Base-by-base conservation (phyloP, 352 stramenopile species). In the Globisporangium barbulae region DNA sequence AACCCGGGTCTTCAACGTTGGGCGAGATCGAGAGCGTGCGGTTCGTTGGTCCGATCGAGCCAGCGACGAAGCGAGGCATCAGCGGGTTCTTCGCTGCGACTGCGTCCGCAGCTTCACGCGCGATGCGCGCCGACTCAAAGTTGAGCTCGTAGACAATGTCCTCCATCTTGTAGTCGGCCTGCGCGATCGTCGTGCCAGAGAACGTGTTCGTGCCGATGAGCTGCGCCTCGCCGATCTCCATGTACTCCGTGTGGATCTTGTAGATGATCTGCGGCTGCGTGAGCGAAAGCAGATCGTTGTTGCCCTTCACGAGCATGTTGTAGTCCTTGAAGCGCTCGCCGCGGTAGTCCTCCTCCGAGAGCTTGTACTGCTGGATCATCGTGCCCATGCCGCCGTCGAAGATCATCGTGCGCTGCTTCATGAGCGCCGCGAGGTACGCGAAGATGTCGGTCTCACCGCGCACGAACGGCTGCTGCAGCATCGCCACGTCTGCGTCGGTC, bases 201-300 rank as follows among this genome's bases (percentile, higher is more conserved):
- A 99, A 99, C 9, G 97, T 99, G 77, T 99, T 99, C 56, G 97
- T 99, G 35, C 94, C 97, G 72, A 99, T 98, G 61, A 99, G 72
- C 62, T 98, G 88, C 59, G 92, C 94, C 35, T 87, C 85, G 53
- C 90, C 93, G 59, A 91, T 81, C 69, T 98, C 88, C 63, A 99
- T 87, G 79, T 99, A 99, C 53, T 98, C 55, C 31, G 72, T 81
- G 79, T 99, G 97, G 71, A 99, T 99, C 59, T 89, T 87, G 54
- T 91, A 83, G 76, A 99, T 99, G 63, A 98, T 88, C 25, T 98
- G 52, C 22, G 96, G 96, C 76, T 98, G 94, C 39, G 94, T 97
- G 72, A 99, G 87, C 61, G 92, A 97, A 52, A 99, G 72, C 76
- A 99, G 78, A 73, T 99, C 97, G 75, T 99, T 99, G 88, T 99